Percentiles rank a stretch among this genome's conserved stretches.
These are phyloP conservation scores for Chlamydomonas sp. DNA, from an alignment of 139 green algal genomes.

Conservation along the genomic window DNA sequence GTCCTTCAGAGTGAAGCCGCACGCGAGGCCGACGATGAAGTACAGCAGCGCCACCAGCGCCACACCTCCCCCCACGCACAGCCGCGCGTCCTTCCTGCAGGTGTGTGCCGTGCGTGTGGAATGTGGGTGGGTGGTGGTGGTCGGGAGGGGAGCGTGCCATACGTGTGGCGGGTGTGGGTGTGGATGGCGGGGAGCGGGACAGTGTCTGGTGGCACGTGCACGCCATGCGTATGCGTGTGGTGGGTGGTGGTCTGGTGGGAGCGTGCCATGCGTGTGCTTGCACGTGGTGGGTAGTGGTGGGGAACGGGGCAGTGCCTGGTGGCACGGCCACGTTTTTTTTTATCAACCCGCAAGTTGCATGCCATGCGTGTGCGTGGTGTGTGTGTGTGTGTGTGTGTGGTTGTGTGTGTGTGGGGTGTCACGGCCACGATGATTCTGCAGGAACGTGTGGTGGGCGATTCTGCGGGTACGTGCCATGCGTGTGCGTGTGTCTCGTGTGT, in stretches of 20 bases:
- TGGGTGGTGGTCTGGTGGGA: background rate
- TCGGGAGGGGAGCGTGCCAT: too few species aligned
- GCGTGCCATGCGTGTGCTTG: too few species aligned
- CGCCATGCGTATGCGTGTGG: background rate
- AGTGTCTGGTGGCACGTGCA: background rate
- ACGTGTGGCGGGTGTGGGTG: background rate
- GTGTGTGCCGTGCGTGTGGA: background rate
- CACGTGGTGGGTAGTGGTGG: too few species aligned
- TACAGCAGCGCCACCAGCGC: conserved; percentile 47
- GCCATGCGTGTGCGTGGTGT: too few species aligned
- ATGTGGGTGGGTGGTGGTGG: too few species aligned
- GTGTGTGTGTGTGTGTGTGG: too few species aligned
- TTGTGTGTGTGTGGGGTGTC: too few species aligned
- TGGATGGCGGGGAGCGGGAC: background rate
- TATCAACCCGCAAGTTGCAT: too few species aligned
- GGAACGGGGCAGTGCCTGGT: too few species aligned
- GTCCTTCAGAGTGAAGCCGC: conserved; percentile 40
- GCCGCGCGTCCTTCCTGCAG: conserved; percentile 41
- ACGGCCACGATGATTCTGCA: conserved; percentile 5
- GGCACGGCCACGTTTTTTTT: too few species aligned
- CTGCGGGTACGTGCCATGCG: background rate
- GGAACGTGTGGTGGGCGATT: background rate
- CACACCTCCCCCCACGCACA: conserved; percentile 35
- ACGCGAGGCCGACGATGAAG: conserved; percentile 48
- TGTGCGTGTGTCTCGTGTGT: too few species aligned